A percentile compares a stretch with the other conserved stretches of the same genome.
Evolutionary conservation across 2,329 filamentous ascomycete genomes (phyloP).

Genomic region (Arthrobotrys sphaeroides): DNA sequence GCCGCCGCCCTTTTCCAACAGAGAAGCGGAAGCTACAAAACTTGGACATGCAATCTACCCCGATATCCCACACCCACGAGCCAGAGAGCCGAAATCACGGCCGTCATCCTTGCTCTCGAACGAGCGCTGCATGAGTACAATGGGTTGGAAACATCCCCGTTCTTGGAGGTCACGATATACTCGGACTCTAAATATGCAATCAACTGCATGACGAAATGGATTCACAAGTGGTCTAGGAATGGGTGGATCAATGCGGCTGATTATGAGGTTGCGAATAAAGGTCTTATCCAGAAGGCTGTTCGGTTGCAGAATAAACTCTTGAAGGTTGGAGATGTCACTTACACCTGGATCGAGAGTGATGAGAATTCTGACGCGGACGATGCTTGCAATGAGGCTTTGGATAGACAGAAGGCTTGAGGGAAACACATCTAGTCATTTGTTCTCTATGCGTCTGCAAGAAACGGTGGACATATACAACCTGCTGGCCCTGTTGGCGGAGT

Average conservation of each 20-base stretch:
- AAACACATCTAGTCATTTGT: no score
- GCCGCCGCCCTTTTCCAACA: slow-evolving; percentile 58
- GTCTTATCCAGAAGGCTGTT: slow-evolving; percentile 59
- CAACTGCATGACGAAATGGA: slow-evolving; percentile 59
- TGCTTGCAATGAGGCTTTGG: slow-evolving; percentile 59
- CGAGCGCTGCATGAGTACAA: slow-evolving; percentile 62
- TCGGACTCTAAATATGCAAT: slow-evolving; percentile 61
- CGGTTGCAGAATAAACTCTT: slow-evolving; percentile 57
- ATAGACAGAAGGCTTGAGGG: no score
- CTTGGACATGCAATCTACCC: slow-evolving; percentile 21
- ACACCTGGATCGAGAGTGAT: slow-evolving; percentile 60
- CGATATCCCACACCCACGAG: slow-evolving; percentile 57
- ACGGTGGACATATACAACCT: no score
- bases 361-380: slow-evolving; percentile 60
- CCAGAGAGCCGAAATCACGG: slow-evolving; percentile 61
- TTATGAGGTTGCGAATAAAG: slow-evolving; percentile 59
- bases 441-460: no score
- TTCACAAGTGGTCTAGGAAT: slow-evolving; percentile 59
- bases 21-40: background rate
- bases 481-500: no score
- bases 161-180: slow-evolving; percentile 58
- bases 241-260: slow-evolving; percentile 60
- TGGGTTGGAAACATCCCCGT: slow-evolving; percentile 51
- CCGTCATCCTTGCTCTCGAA: slow-evolving; percentile 64
- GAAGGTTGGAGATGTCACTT: slow-evolving; percentile 59